Base-by-base conservation (phyloP, 306 rosid genomes). In the Fragaria vesca region DNA sequence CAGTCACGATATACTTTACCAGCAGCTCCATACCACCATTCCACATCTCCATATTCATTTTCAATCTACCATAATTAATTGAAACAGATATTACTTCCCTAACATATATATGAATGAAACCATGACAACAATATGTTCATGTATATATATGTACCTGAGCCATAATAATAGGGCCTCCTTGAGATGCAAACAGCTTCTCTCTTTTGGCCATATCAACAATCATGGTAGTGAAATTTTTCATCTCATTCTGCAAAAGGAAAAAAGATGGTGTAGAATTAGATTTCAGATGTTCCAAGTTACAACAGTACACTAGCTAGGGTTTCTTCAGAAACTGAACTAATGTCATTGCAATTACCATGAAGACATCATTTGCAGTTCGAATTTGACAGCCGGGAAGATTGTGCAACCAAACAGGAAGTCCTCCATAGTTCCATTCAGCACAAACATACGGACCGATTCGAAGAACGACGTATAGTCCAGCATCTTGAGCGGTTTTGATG, bases 371-470 rank as follows among this genome's bases (percentile, higher is more conserved):
- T 0, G 75, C 65, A 11, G 89, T 85, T 73, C 91, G 83, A 2
- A 88, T 65, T 26, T 76, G 11, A 0, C 81, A 71, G 38, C 75
- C 79, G 12, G 86, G 89, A 1, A 88, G 28, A 43, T 83, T 80
- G 71, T 83, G 86, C 71, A 88, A 75, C 91, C 89, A 88, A 30
- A 83, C 88, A 8, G 91, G 91, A 43, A 83, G 78, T 15, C 89
- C 91, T 6, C 91, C 91, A 5, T 81, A 88, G 66, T 85, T 83
- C 91, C 87, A 88, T 58, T 88, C 91, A 0, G 83, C 89, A 66
- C 91, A 85, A 1, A 81, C 79, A 16, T 88, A 85, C n/a, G 91
- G 91, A 26, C 91, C 88, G 73, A 88, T 88, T 18, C 89, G 74
- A 48, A 88, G 89, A 75, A 83, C 62, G 34, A 73, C 84, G 68